Evolutionary conservation across 306 rosid genomes (phyloP).

Genomic region (Boehmeria nivea): DNA sequence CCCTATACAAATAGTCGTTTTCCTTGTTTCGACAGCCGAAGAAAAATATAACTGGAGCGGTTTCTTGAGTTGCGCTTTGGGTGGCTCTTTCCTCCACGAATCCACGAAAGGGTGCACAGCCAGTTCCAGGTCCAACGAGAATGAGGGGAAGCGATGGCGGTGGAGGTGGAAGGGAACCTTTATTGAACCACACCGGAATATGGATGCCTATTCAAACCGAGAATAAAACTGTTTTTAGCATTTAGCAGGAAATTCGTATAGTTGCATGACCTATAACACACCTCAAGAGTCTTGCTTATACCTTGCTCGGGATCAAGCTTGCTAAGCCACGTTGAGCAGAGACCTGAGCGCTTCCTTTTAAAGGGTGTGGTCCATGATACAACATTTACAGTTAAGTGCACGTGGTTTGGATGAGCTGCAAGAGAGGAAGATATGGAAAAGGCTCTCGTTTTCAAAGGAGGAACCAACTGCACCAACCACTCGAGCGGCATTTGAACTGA

Average conservation of each 20-base stretch:
- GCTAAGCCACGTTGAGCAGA: constrained; percentile 89
- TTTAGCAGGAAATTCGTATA: too few relatives aligned
- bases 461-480: constrained; percentile 92
- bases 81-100: constrained; percentile 78
- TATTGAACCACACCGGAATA: constrained; percentile 72
- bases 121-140: constrained; percentile 92
- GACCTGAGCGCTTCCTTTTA: constrained; percentile 65
- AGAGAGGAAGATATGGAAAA: constrained; percentile 84
- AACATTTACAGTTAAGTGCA: constrained; percentile 77
- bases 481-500: constrained; percentile 88
- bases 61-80: constrained; percentile 39
- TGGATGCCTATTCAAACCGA: constrained; percentile 37
- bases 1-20: constrained; percentile 64
- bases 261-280: too few relatives aligned
- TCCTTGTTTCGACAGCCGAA: constrained; percentile 77
- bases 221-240: too few relatives aligned
- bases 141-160: constrained; percentile 72
- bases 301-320: constrained; percentile 56
- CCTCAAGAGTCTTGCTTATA: constrained; percentile 14
- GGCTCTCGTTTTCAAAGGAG: constrained; percentile 71
- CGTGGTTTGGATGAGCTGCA: constrained; percentile 64
- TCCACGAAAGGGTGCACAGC: constrained; percentile 89
- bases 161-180: constrained; percentile 79
- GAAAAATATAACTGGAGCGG: constrained; percentile 75
- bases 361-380: constrained; percentile 79